phyloP scores from a whole-genome alignment of 257 asterid genomes.

The Lavandula angustifolia region DNA sequence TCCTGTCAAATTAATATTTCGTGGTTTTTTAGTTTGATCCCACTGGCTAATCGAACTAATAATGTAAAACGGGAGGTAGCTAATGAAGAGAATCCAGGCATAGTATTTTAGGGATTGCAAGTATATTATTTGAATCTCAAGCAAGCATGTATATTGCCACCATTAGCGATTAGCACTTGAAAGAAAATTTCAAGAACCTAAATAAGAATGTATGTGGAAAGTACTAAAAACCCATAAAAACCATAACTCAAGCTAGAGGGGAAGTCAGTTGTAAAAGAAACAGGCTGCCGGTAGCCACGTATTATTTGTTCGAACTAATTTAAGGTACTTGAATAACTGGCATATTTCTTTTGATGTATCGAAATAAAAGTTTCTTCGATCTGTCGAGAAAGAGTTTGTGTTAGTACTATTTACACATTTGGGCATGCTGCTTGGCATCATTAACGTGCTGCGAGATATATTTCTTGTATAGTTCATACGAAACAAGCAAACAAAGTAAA shows the following conservation, averaged over 20 bases:
- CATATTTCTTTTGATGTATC: background rate
- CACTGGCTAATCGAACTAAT: background rate
- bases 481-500: conserved; percentile 13
- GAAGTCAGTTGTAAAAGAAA: no score
- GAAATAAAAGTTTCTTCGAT: no score
- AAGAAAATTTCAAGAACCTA: background rate
- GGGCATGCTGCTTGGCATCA: background rate
- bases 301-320: background rate
- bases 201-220: no score
- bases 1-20: conserved; percentile 51
- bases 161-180: background rate
- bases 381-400: no score
- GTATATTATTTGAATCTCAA: background rate
- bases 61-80: conserved; percentile 1
- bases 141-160: background rate
- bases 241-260: no score
- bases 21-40: background rate
- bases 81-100: background rate
- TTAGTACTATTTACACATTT: no score
- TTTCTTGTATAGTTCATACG: background rate
- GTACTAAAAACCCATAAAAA: no score
- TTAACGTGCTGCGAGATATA: background rate
- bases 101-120: background rate
- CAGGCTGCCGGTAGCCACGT: no score
- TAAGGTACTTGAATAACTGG: background rate